A percentile compares a stretch with the other conserved stretches of the same genome.
Evolutionary conservation across 148 eudicot genomes (phyloP).

Genomic region (Chenopodium suecicum): DNA sequence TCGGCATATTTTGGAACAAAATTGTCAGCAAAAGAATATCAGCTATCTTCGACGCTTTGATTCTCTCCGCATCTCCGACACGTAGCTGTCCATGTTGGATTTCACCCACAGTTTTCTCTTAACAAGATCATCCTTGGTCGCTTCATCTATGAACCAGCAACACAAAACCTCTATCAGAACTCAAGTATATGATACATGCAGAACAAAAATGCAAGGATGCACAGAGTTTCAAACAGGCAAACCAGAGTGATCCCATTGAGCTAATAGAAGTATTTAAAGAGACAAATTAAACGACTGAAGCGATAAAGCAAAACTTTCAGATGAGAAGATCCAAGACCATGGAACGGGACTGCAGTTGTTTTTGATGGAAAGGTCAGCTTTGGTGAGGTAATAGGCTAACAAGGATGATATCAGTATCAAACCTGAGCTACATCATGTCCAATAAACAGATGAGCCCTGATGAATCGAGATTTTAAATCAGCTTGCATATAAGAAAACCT

Average conservation of each 20-base stretch:
- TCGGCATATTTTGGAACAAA: conserved; percentile 19
- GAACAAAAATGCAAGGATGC: background rate
- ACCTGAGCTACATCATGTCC: background rate
- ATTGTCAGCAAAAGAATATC: conserved; percentile 15
- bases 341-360: background rate
- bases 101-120: conserved; percentile 76
- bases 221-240: background rate
- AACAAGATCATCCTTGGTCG: conserved; percentile 77
- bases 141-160: conserved; percentile 49
- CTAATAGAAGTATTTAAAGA: background rate
- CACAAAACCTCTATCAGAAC: conserved; percentile 9
- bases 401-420: background rate
- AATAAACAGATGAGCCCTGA: background rate
- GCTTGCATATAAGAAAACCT: background rate
- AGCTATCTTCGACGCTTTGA: conserved; percentile 90
- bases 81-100: conserved; percentile 68
- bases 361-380: background rate
- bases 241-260: background rate
- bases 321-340: background rate
- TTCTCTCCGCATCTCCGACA: conserved; percentile 84
- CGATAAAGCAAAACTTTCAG: background rate
- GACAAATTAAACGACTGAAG: background rate
- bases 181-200: background rate
- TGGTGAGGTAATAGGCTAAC: background rate
- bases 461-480: background rate